Conservation (phyloP, 768 basidiomycete genomes). For the Xerocomellus chrysenteron region DNA sequence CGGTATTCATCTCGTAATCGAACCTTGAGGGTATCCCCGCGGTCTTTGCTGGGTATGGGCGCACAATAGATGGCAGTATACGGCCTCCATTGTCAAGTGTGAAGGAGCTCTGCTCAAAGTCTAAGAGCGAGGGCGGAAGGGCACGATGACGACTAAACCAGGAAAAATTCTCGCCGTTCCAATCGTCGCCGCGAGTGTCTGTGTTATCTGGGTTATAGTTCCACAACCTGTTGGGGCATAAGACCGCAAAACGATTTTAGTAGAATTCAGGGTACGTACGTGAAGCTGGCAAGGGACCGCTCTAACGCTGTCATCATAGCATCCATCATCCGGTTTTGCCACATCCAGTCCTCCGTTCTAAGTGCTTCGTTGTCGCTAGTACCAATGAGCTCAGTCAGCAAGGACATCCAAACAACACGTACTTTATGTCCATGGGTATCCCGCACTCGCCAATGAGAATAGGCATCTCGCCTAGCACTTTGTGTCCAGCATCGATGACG, state of each 20-base stretch:
- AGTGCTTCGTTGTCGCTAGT: constrained; percentile 71
- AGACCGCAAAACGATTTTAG: not conserved
- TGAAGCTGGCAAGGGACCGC: constrained; percentile 73
- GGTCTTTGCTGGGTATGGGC: constrained; percentile 89
- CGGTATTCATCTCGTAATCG: constrained; percentile 76
- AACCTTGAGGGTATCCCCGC: constrained; percentile 78
- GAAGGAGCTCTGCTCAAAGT: constrained; percentile 58
- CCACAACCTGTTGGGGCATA: constrained; percentile 64
- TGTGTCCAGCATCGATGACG: constrained; percentile 67
- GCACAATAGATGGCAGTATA: constrained; percentile 74
- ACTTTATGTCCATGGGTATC: constrained; percentile 98
- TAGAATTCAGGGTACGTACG: constrained; percentile 49
- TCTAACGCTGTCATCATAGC: constrained; percentile 86
- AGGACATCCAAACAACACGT: constrained; percentile 26
- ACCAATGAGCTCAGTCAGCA: not conserved
- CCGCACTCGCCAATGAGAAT: constrained; percentile 92
- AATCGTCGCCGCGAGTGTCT: constrained; percentile 77
- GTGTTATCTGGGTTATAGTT: constrained; percentile 90
- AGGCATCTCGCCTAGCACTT: constrained; percentile 75
- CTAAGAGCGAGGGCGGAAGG: constrained; percentile 53
- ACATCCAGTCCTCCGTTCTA: constrained; percentile 65
- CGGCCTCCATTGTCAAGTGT: constrained; percentile 82
- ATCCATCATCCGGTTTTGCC: constrained; percentile 94
- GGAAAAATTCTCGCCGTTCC: constrained; percentile 98
- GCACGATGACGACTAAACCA: constrained; percentile 77